Evolutionary conservation across 768 basidiomycete genomes (phyloP).

Genomic region (Sarcodon aspratus): DNA sequence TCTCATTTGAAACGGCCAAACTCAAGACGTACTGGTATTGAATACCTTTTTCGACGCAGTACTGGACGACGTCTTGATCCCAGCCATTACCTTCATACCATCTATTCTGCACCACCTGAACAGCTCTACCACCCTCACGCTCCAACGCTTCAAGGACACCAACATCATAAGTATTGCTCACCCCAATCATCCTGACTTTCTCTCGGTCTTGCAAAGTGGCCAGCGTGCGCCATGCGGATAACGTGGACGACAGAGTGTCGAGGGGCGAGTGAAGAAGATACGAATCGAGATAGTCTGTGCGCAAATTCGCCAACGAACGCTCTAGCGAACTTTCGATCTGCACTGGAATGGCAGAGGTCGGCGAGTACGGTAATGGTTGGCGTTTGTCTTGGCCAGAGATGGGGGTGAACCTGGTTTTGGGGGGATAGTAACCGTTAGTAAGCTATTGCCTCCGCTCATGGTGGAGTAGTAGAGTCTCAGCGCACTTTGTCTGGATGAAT

Average conservation of each 20-base stretch:
- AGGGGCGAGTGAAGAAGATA: constrained; percentile 74
- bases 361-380: constrained; percentile 68
- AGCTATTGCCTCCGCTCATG: neutral
- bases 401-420: constrained; percentile 22
- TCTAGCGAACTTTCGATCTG: constrained; percentile 57
- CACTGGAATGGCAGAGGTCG: constrained; percentile 32
- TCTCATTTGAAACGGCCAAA: too few species aligned
- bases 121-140: constrained; percentile 32
- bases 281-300: constrained; percentile 65
- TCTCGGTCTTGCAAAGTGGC: constrained; percentile 54
- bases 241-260: constrained; percentile 40
- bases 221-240: constrained; percentile 61
- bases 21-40: constrained; percentile 65
- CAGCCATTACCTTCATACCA: constrained; percentile 79
- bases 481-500: constrained; percentile 73
- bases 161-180: constrained; percentile 72
- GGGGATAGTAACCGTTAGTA: constrained; percentile 58
- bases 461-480: neutral
- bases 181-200: constrained; percentile 50
- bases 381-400: constrained; percentile 67
- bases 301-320: constrained; percentile 56
- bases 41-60: constrained; percentile 51
- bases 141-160: constrained; percentile 39
- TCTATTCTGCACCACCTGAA: constrained; percentile 73
- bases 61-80: constrained; percentile 53